phyloP scores from a whole-genome alignment of 1,284 basidiomycete species.

The Xerocomus amazonicus region DNA sequence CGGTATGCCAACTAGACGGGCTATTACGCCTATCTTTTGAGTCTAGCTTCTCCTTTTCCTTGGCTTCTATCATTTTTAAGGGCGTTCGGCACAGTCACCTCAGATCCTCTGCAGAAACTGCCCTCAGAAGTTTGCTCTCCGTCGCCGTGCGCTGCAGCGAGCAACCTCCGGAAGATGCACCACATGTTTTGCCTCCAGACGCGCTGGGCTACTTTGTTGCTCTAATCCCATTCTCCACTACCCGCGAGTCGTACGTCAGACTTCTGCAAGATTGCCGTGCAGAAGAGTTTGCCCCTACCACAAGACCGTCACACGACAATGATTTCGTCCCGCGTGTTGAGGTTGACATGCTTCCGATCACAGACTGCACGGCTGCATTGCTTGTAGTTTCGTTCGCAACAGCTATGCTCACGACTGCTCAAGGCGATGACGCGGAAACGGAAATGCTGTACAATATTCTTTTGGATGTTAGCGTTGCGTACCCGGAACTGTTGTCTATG shows the following conservation, averaged over 20 bases:
- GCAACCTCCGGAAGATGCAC: conserved; percentile 36
- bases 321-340: conserved; percentile 53
- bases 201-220: conserved; percentile 81
- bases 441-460: conserved; percentile 78
- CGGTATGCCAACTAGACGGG: conserved; percentile 70
- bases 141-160: conserved; percentile 52
- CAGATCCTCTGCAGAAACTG: conserved; percentile 54
- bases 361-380: conserved; percentile 66
- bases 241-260: conserved; percentile 49
- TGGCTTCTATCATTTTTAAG: conserved; percentile 82
- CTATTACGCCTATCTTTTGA: conserved; percentile 76
- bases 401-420: conserved; percentile 74
- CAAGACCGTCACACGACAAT: conserved; percentile 42
- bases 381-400: conserved; percentile 73
- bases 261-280: conserved; percentile 63
- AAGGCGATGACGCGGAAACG: conserved; percentile 78
- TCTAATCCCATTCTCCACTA: conserved; percentile 67
- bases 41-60: conserved; percentile 74
- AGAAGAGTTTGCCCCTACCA: conserved; percentile 42
- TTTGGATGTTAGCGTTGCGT: conserved; percentile 66
- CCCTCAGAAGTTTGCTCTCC: conserved; percentile 54
- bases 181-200: conserved; percentile 51
- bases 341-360: conserved; percentile 57
- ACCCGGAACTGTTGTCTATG: conserved; percentile 73
- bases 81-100: conserved; percentile 72